Evolutionary conservation across 1,284 basidiomycete genomes (phyloP).

Genomic region (Trametes versicolor): DNA sequence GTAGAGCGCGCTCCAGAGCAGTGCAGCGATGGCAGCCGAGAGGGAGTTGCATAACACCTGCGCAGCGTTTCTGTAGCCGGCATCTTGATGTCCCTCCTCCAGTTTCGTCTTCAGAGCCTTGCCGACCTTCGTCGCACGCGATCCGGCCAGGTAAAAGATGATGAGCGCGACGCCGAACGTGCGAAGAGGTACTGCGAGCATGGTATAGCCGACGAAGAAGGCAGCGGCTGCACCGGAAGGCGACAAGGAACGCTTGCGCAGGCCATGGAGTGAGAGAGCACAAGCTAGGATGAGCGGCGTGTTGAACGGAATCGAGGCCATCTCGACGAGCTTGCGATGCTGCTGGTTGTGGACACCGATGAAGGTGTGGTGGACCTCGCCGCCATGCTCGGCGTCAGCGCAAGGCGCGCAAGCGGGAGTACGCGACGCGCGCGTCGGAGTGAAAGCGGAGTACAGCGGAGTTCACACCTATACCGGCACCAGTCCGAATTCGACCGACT

Average conservation of each 20-base stretch:
- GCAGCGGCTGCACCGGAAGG: constrained; percentile 80
- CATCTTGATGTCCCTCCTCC: constrained; percentile 81
- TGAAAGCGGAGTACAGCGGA: neutral
- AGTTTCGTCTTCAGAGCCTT: constrained; percentile 75
- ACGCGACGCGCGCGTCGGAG: neutral
- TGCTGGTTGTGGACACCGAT: constrained; percentile 3
- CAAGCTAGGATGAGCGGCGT: constrained; percentile 53
- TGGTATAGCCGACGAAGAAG: constrained; percentile 75
- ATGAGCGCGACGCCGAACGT: constrained; percentile 81
- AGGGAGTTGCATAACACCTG: constrained; percentile 88
- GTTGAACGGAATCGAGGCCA: constrained; percentile 36
- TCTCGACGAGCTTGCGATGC: neutral
- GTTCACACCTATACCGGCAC: neutral
- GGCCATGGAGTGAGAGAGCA: constrained; percentile 59
- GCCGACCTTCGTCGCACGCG: constrained; percentile 87
- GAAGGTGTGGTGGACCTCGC: neutral
- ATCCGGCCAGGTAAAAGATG: constrained; percentile 85
- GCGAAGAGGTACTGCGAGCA: constrained; percentile 67
- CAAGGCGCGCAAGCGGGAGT: neutral
- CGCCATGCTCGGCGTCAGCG: neutral
- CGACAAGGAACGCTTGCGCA: constrained; percentile 69
- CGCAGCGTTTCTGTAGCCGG: constrained; percentile 76
- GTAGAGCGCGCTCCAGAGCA: constrained; percentile 72
- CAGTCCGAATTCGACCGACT: too few relatives aligned
- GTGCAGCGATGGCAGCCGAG: constrained; percentile 71